Evolutionary conservation across 306 rosid species (phyloP), one percentile per base, ranked within the genome.

Genomic region (Carpinus fangiana): DNA sequence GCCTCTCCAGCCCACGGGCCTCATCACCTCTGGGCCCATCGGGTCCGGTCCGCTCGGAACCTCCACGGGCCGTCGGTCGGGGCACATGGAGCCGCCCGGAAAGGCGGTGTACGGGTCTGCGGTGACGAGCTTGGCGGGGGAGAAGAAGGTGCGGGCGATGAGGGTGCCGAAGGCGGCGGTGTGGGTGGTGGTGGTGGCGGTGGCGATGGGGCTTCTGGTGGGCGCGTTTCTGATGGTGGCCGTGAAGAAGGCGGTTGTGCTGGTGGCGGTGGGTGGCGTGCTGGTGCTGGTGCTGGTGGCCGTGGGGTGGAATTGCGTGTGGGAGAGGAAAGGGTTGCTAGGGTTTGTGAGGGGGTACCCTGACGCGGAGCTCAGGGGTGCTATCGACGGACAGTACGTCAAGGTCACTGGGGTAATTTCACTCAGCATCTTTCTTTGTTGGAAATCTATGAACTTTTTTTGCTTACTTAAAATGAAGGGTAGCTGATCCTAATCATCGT

Each of bases 351-450:
- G 80, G 74, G 88, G 96, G 79, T 88, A 86, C 53, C 98, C 98
- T 60, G 97, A 95, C 78, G 94, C 96, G 73, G 97, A 93, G 83
- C 93, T 95, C 53, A 91, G 99, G 80, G 96, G 98, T 53, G 98
- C 99, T 80, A 80, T 81, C 82, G 94, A 91, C 86, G 99, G 99
- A 77, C 98, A 95, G 82, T 95, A 86, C 82, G 98, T 95, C 78
- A 95, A 95, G 93, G 98, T 95, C 73, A 95, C 99, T 1, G 99
- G 99, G 99, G 99, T 94, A 93, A 83, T 80, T 80, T 82, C 21
- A 57, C 10, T 28, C 43, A 16, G 5, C 54, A 17, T 65, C 62
- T 41, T 67, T 61, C 46, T 73, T 3, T 56, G 65, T 3, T 10
- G 38, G 65, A 23, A 59, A 59, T 59, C 65, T 21, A 59, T 11